A percentile compares a stretch with the other conserved stretches of the same genome.
Evolutionary conservation across 2,329 filamentous ascomycete genomes (phyloP).

Genomic region (Metarhizium robertsii): DNA sequence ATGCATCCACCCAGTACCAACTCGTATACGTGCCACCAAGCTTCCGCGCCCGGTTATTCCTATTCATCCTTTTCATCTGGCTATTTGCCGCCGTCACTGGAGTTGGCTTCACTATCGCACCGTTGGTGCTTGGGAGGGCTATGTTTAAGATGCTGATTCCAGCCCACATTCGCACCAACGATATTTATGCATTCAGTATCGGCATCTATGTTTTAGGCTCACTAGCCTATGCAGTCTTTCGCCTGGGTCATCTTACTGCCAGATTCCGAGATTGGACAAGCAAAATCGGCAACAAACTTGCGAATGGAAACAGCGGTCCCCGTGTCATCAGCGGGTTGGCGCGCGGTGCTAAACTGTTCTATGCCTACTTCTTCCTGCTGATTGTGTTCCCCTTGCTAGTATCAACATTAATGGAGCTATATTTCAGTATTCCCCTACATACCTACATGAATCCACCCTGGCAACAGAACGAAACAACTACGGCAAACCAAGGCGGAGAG

Average conservation of each 20-base stretch:
- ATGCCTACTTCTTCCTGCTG: slow-evolving; percentile 66
- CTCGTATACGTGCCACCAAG: slow-evolving; percentile 75
- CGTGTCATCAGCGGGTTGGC: slow-evolving; percentile 18
- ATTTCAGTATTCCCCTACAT: slow-evolving; percentile 77
- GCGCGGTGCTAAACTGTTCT: slow-evolving; percentile 45
- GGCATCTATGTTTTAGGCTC: slow-evolving; percentile 75
- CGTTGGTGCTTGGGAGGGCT: slow-evolving; percentile 72
- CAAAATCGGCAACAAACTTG: slow-evolving; percentile 13
- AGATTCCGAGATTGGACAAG: slow-evolving; percentile 22
- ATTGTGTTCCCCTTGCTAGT: slow-evolving; percentile 76
- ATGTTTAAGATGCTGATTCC: slow-evolving; percentile 70
- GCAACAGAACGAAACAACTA: slow-evolving; percentile 16
- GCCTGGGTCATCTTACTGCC: slow-evolving; percentile 31
- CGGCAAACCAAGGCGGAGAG: slow-evolving; percentile 7
- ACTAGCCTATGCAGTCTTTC: slow-evolving; percentile 50
- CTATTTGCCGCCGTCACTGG: slow-evolving; percentile 83
- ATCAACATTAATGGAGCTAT: slow-evolving; percentile 75
- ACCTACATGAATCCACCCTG: slow-evolving; percentile 54
- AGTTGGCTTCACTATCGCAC: slow-evolving; percentile 75
- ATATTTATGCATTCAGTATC: slow-evolving; percentile 91
- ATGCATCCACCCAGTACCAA: slow-evolving; percentile 53
- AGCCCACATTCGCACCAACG: slow-evolving; percentile 67
- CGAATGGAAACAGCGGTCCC: slow-evolving; percentile 12
- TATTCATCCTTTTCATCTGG: slow-evolving; percentile 90
- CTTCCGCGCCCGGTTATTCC: slow-evolving; percentile 69